Evolutionary conservation across 345 rosid genomes (phyloP).

Genomic region (Orychophragmus violaceus): DNA sequence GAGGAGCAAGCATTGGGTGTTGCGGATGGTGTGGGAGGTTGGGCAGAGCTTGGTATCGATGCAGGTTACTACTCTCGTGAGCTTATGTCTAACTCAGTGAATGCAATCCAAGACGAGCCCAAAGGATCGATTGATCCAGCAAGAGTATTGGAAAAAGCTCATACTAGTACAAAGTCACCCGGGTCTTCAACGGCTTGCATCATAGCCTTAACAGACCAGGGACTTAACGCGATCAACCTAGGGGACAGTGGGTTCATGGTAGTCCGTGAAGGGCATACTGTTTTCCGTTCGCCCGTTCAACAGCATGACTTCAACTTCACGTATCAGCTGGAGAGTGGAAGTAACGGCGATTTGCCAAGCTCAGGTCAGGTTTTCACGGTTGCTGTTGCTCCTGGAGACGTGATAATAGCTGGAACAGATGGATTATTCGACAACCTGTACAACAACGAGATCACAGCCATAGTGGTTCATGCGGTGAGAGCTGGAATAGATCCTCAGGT

Average conservation of each 20-base stretch:
- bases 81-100: conserved; percentile 85
- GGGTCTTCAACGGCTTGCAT: conserved; percentile 98
- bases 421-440: conserved; percentile 92
- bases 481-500: conserved; percentile 84
- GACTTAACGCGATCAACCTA: conserved; percentile 65
- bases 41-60: conserved; percentile 95
- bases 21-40: conserved; percentile 99
- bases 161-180: conserved; percentile 71
- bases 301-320: conserved; percentile 95
- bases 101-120: conserved; percentile 81
- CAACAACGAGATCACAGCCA: conserved; percentile 91
- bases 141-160: conserved; percentile 87
- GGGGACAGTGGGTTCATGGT: conserved; percentile 99
- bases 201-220: conserved; percentile 77
- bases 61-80: conserved; percentile 80
- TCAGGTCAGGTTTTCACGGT: conserved; percentile 87
- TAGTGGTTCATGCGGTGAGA: conserved; percentile 88
- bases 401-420: conserved; percentile 84
- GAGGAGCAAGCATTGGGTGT: conserved; percentile 88
- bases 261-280: conserved; percentile 84
- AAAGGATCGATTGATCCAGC: conserved; percentile 79
- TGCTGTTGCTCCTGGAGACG: conserved; percentile 89
- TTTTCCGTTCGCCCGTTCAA: conserved; percentile 90
- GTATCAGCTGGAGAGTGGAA: conserved; percentile 84
- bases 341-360: conserved; percentile 78